Evolutionary conservation across 75 land plant species (phyloP).

Genomic region (Cryptomeria japonica): DNA sequence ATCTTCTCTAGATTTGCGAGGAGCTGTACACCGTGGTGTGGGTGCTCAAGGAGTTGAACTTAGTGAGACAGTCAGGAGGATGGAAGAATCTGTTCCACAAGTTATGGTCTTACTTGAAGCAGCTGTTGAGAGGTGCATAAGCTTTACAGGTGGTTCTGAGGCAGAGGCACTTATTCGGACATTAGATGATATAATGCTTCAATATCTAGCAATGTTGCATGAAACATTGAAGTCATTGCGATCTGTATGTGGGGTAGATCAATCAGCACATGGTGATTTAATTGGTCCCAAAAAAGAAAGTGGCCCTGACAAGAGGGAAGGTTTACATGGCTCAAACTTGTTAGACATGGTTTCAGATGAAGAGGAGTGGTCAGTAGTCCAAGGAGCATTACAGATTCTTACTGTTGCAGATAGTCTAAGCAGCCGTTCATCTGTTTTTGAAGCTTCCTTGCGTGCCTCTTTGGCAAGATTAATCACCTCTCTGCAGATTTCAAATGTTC

Average conservation of each 20-base stretch:
- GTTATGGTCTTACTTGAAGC: constrained; percentile 81
- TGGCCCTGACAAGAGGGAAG: constrained; percentile 69
- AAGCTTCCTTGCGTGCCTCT: constrained; percentile 94
- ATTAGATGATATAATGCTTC: constrained; percentile 88
- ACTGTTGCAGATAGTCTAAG: constrained; percentile 91
- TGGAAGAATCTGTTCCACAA: constrained; percentile 98
- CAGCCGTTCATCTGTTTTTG: constrained; percentile 89
- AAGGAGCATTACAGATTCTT: constrained; percentile 92
- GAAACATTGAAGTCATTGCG: constrained; percentile 90
- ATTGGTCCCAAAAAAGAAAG: constrained; percentile 64
- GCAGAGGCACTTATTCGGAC: constrained; percentile 84
- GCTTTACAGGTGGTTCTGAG: constrained; percentile 97
- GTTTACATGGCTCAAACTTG: constrained; percentile 33
- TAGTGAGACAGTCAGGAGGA: constrained; percentile 96
- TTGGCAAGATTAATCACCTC: constrained; percentile 75
- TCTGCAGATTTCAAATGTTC: constrained; percentile 59
- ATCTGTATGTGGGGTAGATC: constrained; percentile 85
- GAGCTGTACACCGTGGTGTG: constrained; percentile 84
- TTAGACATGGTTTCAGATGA: constrained; percentile 85
- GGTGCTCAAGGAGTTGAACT: constrained; percentile 98
- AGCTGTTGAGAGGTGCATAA: constrained; percentile 95
- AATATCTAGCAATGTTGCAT: constrained; percentile 73
- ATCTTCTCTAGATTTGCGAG: constrained; percentile 73
- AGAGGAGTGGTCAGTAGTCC: constrained; percentile 98
- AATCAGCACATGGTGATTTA: constrained; percentile 23